phyloP scores from a whole-genome alignment of 83 land plant genomes.

The Diphasiastrum complanatum region DNA sequence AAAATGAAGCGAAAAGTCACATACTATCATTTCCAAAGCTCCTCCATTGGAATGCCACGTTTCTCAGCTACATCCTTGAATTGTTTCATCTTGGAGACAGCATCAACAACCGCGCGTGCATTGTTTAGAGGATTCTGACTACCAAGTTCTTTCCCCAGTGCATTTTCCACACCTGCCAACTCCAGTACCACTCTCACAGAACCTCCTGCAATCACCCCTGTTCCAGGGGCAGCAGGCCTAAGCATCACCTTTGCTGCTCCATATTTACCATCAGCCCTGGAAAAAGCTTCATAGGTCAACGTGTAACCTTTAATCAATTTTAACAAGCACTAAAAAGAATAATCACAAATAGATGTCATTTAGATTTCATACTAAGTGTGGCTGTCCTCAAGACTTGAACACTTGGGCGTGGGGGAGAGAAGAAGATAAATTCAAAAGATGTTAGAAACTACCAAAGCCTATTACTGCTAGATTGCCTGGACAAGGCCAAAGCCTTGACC shows the following conservation, averaged over 20 bases:
- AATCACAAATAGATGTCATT: too few species aligned
- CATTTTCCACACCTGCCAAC: slow-evolving; percentile 95
- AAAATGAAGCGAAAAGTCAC: too few species aligned
- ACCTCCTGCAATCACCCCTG: slow-evolving; percentile 98
- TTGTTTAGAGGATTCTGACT: slow-evolving; percentile 94
- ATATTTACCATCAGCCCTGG: slow-evolving; percentile 74
- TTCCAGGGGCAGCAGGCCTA: slow-evolving; percentile 91
- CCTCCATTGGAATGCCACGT: slow-evolving; percentile 94
- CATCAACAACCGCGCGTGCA: slow-evolving; percentile 83
- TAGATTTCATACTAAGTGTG: too few species aligned
- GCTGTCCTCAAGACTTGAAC: too few species aligned
- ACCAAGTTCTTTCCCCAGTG: slow-evolving; percentile 82
- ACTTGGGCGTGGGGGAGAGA: too few species aligned
- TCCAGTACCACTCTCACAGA: slow-evolving; percentile 86
- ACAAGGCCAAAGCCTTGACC: too few species aligned
- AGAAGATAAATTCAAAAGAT: too few species aligned
- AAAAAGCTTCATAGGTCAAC: not conserved
- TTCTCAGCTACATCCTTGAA: slow-evolving; percentile 69
- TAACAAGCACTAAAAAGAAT: too few species aligned
- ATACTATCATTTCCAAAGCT: slow-evolving; percentile 96
- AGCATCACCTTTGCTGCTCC: slow-evolving; percentile 99
- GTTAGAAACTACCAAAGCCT: too few species aligned
- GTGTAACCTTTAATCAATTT: too few species aligned
- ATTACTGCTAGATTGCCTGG: too few species aligned
- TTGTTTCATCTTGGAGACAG: slow-evolving; percentile 62